phyloP scores from a whole-genome alignment of 495 filamentous ascomycete genomes.

The Hyaloscypha finlandica region DNA sequence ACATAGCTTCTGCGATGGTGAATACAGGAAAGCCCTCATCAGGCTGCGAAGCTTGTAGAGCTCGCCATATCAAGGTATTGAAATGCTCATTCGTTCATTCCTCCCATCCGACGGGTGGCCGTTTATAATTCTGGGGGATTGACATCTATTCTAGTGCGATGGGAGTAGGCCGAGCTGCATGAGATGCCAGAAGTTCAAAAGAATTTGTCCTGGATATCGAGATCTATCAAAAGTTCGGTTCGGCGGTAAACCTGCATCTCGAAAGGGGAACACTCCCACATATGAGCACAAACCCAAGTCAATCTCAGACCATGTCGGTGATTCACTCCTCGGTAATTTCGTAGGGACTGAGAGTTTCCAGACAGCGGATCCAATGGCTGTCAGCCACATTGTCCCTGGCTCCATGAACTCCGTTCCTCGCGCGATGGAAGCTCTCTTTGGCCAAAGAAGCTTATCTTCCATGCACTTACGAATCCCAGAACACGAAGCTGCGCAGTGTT shows the following conservation, averaged over 20 bases:
- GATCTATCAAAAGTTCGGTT: not conserved
- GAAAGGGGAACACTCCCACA: not conserved
- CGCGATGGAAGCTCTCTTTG: not conserved
- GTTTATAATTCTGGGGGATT: not conserved
- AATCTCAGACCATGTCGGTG: not conserved
- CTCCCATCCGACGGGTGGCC: not conserved
- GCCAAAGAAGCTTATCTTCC: not conserved
- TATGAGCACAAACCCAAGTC: not conserved
- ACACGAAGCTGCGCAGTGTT: not conserved
- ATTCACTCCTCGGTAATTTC: not conserved
- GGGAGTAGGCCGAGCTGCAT: not conserved
- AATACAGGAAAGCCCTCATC: not conserved
- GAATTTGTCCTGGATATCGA: not conserved
- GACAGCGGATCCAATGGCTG: not conserved
- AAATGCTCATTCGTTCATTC: not conserved
- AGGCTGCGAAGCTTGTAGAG: not conserved
- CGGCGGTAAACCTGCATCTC: not conserved
- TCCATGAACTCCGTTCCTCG: not conserved
- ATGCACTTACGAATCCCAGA: not conserved
- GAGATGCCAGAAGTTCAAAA: not conserved
- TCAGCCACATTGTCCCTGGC: not conserved
- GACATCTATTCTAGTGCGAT: not conserved
- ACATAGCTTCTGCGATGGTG: not conserved
- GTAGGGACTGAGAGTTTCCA: not conserved
- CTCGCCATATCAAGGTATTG: not conserved